These are phyloP conservation scores for Rhodotorula graminis DNA, from an alignment of 768 basidiomycete genomes.

Conservation along the genomic window DNA sequence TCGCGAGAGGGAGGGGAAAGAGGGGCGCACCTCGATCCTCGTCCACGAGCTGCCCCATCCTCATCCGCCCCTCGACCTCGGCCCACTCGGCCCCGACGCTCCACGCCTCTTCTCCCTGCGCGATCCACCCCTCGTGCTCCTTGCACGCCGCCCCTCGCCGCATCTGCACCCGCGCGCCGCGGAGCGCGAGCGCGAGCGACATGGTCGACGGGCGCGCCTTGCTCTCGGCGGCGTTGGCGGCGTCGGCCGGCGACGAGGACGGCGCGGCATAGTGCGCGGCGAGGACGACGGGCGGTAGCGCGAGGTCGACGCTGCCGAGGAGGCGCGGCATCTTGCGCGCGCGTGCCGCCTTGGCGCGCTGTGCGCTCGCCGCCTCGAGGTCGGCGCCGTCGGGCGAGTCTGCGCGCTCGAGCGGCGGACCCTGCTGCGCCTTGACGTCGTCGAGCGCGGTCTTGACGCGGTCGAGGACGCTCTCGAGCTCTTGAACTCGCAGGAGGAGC, in stretches of 20 bases:
- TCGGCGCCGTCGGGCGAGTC: neutral
- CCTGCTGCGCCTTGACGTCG: neutral
- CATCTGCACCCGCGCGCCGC: conserved; percentile 12
- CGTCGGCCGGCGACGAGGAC: neutral
- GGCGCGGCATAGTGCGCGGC: conserved; percentile 30
- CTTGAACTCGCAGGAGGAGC: neutral
- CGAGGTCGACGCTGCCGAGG: conserved; percentile 13
- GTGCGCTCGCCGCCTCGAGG: too few species aligned
- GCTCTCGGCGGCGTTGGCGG: neutral
- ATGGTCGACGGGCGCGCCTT: conserved; percentile 7
- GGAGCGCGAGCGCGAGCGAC: conserved; percentile 22
- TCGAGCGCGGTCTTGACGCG: too few species aligned
- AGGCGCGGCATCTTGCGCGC: neutral
- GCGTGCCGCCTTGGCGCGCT: too few species aligned
- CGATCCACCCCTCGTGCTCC: conserved; percentile 22
- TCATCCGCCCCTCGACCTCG: conserved; percentile 31
- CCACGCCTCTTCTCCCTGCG: neutral
- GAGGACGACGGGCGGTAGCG: conserved; percentile 21
- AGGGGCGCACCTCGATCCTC: conserved; percentile 3
- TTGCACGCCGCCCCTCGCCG: neutral
- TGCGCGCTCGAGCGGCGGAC: too few species aligned
- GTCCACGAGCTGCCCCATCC: conserved; percentile 6
- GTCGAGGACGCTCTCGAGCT: neutral
- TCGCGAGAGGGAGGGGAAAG: too few species aligned
- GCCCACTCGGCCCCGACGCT: conserved; percentile 12